Percentiles rank a stretch among this genome's conserved stretches.
phyloP scores from a whole-genome alignment of 768 basidiomycete genomes.

The Sporobolomyces roseus region DNA sequence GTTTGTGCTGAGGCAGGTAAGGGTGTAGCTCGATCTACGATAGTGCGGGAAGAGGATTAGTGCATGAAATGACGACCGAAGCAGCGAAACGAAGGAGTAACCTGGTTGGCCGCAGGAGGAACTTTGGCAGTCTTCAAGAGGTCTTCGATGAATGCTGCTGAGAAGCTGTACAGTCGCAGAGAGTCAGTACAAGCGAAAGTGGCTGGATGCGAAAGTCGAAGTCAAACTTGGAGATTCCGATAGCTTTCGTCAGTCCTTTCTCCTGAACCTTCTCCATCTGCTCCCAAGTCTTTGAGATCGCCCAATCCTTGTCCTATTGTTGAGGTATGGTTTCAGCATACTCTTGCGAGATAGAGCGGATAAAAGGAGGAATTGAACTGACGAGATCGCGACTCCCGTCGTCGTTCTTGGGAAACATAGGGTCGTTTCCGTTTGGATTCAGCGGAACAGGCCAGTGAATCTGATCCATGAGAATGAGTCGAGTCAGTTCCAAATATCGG shows the following conservation, averaged over 20 bases:
- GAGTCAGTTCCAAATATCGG: too few relatives aligned
- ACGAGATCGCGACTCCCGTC: slow-evolving; percentile 26
- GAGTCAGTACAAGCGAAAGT: too few relatives aligned
- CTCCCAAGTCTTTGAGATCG: slow-evolving; percentile 68
- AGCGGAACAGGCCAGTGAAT: slow-evolving; percentile 82
- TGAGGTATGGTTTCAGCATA: too few relatives aligned
- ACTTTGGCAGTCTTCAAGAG: slow-evolving; percentile 57
- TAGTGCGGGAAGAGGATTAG: slow-evolving; percentile 2
- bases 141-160: slow-evolving; percentile 60
- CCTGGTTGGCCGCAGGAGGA: slow-evolving; percentile 70
- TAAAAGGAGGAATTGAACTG: too few relatives aligned
- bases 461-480: slow-evolving; percentile 46
- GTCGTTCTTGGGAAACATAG: slow-evolving; percentile 34
- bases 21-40: slow-evolving; percentile 60
- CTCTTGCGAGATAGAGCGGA: neutral
- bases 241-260: slow-evolving; percentile 70
- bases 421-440: slow-evolving; percentile 51
- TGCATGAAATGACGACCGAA: slow-evolving; percentile 52
- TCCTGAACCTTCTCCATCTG: slow-evolving; percentile 50
- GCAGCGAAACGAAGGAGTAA: slow-evolving; percentile 52
- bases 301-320: slow-evolving; percentile 57
- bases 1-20: slow-evolving; percentile 61
- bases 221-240: slow-evolving; percentile 54
- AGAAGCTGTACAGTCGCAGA: slow-evolving; percentile 59
- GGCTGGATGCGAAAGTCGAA: neutral